Conservation (phyloP, 352 stramenopile species). For the Globisporangium orthogonon region DNA sequence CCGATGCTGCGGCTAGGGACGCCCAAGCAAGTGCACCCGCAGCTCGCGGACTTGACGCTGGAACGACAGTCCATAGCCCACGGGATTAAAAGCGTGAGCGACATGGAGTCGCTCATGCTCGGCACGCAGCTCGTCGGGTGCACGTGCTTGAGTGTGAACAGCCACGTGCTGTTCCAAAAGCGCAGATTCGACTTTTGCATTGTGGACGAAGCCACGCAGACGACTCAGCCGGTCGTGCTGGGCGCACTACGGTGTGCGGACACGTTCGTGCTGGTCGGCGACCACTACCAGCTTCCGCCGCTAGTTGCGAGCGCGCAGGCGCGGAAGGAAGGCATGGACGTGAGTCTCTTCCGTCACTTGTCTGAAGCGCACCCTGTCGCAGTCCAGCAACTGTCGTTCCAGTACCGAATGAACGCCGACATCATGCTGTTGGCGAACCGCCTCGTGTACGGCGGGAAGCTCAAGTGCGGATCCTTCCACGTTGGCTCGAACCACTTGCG, state of each 20-base stretch:
- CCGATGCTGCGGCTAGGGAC: conserved; percentile 77
- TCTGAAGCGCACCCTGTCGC: conserved; percentile 88
- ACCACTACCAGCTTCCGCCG: conserved; percentile 98
- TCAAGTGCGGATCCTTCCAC: conserved; percentile 87
- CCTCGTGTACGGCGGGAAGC: conserved; percentile 89
- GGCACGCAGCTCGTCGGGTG: conserved; percentile 55
- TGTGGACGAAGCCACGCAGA: conserved; percentile 98
- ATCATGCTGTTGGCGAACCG: conserved; percentile 96
- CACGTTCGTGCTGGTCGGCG: conserved; percentile 96
- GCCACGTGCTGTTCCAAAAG: conserved; percentile 68
- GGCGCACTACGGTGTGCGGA: conserved; percentile 90
- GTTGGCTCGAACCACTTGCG: conserved; percentile 47
- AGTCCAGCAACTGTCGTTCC: conserved; percentile 92
- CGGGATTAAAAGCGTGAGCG: conserved; percentile 27
- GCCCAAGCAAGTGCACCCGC: conserved; percentile 57
- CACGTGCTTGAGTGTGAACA: conserved; percentile 74
- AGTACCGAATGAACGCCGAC: conserved; percentile 97
- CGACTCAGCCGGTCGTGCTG: conserved; percentile 93
- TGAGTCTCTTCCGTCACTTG: conserved; percentile 90
- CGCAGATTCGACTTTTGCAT: conserved; percentile 97
- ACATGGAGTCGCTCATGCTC: conserved; percentile 45
- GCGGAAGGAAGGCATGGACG: conserved; percentile 74
- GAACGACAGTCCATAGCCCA: conserved; percentile 28
- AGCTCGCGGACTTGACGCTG: conserved; percentile 51
- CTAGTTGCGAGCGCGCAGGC: conserved; percentile 90